phyloP scores from a whole-genome alignment of 192 early-diverging fungal genomes.

The Podila minutissima region DNA sequence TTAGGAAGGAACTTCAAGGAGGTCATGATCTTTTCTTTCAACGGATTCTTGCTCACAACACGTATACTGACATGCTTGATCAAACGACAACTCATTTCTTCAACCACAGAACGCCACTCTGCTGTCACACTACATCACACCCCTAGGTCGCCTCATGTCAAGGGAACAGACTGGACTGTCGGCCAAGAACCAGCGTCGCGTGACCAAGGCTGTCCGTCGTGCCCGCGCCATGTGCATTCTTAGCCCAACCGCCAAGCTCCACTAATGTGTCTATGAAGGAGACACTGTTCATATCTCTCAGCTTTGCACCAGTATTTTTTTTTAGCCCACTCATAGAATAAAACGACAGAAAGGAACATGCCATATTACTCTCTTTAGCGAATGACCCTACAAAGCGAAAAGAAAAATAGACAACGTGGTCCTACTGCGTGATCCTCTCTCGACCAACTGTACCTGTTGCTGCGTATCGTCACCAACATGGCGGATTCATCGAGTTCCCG shows the following conservation, averaged over 20 bases:
- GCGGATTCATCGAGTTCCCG: too few relatives aligned
- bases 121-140: constrained; percentile 66
- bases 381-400: too few relatives aligned
- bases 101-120: constrained; percentile 54
- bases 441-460: too few relatives aligned
- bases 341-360: too few relatives aligned
- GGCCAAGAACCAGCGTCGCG: constrained; percentile 66
- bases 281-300: not conserved
- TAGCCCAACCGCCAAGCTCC: constrained; percentile 40
- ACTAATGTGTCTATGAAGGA: not conserved
- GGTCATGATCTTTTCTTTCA: not conserved
- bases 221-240: constrained; percentile 60
- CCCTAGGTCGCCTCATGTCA: constrained; percentile 70
- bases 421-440: too few relatives aligned
- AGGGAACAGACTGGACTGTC: constrained; percentile 67
- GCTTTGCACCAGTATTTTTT: too few relatives aligned
- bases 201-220: constrained; percentile 70
- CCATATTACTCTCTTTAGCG: too few relatives aligned
- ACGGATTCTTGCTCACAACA: not conserved
- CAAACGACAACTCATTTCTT: not conserved
- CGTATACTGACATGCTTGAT: not conserved
- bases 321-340: too few relatives aligned
- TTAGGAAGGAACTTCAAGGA: not conserved
- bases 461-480: too few relatives aligned
- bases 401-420: too few relatives aligned